Conservation (phyloP, 2,329 filamentous ascomycete genomes). For the Phialophora tarda region DNA sequence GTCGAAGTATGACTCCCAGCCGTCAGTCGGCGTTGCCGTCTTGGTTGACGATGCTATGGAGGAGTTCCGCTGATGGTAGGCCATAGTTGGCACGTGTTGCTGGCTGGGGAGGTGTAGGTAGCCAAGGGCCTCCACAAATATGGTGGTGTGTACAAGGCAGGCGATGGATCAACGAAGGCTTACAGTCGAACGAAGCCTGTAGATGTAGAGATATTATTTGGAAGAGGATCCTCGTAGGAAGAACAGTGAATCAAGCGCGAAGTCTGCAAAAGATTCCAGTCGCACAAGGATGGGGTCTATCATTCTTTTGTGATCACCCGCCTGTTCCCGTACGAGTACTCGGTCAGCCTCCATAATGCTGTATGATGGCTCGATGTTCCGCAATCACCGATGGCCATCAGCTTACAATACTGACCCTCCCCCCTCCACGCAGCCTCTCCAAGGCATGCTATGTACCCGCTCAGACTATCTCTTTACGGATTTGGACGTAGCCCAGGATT, state of each 20-base stretch:
- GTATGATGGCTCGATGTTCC: not conserved
- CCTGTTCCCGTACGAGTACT: not conserved
- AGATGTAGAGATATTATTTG: not conserved
- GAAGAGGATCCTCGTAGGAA: not conserved
- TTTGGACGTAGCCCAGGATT: not conserved
- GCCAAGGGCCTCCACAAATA: not conserved
- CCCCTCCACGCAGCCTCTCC: conserved; percentile 6
- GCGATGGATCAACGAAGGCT: no score
- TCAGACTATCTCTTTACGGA: conserved; percentile 13
- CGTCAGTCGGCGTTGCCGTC: conserved; percentile 28
- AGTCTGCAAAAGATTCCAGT: conserved; percentile 1
- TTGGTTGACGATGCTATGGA: conserved; percentile 18
- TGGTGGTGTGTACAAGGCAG: not conserved
- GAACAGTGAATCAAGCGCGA: not conserved
- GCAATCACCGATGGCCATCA: conserved; percentile 6
- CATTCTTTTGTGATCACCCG: conserved; percentile 6
- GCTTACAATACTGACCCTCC: not conserved
- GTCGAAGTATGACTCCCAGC: conserved; percentile 36
- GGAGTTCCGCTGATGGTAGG: conserved; percentile 5
- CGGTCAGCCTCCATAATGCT: conserved; percentile 2
- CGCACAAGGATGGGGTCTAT: not conserved
- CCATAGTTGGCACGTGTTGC: conserved; percentile 5
- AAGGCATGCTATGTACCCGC: conserved; percentile 14
- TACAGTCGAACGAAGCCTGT: not conserved
- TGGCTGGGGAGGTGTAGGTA: not conserved